Base-by-base conservation (phyloP, 306 rosid species). In the Arachis hypogaea region DNA sequence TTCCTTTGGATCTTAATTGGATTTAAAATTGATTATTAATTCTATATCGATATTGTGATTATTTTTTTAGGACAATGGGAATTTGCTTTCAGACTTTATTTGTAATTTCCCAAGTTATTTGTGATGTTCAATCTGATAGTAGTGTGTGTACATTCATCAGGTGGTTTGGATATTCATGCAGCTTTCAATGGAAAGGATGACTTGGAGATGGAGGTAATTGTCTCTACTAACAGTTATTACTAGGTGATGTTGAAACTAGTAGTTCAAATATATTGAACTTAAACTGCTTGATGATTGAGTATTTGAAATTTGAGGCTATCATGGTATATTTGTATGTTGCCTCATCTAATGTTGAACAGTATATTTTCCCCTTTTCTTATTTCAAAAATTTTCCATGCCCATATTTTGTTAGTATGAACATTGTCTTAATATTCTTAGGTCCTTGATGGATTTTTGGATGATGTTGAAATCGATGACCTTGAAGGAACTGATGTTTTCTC, bases 361-460 rank as follows among this genome's bases (percentile, higher is more conserved):
- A 16, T 41, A 67, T 59, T 45, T 63, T 64, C 51, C 38, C 6
- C 30, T 38, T 30, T 56, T 2, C 47, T 5, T 60, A 50, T 40
- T 43, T 33, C 22, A 58, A 28, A 56, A 41, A 7, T 55, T 63
- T 36, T 60, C 12, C 64, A 4, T 11, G 43, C 61, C 36, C 9
- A 45, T 74, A 55, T 69, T 68, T 43, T 68, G 43, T 36, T 43
- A 69, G 16, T 66, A 40, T 56, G 68, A 68, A 78, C 65, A 62
- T 73, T 68, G 63, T 79, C 65, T 77, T 63, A 76, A 59, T 82
- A 80, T 68, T 86, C 63, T 78, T 77, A 95, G 99, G 99, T 75
- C 77, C 93, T 90, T 77, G 98, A 92, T 73, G 92, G 87, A 78
- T 87, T 95, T 75, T 90, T 95, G 82, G 93, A 86, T 83, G 97